These are phyloP conservation scores for Lolium perenne DNA, from an alignment of 176 grass and related monocot species.

Conservation along the genomic window DNA sequence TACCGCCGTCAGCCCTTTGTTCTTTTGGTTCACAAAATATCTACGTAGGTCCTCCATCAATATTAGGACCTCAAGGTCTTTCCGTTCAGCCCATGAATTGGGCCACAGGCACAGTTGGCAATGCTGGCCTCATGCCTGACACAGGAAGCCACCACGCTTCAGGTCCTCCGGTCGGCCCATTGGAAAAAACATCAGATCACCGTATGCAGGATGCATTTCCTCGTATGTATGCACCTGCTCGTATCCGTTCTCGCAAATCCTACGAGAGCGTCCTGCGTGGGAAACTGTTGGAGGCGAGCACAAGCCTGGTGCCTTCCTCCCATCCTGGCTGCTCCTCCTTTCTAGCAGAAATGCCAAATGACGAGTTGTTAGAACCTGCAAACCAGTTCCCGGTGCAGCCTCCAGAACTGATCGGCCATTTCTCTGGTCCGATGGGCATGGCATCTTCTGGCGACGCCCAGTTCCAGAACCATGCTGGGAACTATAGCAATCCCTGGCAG, in stretches of 20 bases:
- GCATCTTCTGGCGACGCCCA: not conserved
- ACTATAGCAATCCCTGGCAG: constrained; percentile 1
- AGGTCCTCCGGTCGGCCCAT: not conserved
- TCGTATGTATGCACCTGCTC: too few species aligned
- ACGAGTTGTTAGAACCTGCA: not conserved
- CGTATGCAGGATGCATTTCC: not conserved
- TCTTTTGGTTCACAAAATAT: not conserved
- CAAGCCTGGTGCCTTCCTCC: not conserved
- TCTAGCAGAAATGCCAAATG: not conserved
- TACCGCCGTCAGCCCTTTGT: not conserved
- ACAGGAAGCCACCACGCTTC: not conserved
- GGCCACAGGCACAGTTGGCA: not conserved
- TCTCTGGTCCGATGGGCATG: not conserved
- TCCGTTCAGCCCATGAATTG: not conserved
- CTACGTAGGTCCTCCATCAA: constrained; percentile 12
- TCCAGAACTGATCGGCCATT: not conserved
- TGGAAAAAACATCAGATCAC: not conserved
- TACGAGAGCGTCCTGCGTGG: constrained; percentile 30
- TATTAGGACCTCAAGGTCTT: constrained; percentile 21
- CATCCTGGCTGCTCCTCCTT: not conserved
- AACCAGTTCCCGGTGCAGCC: constrained; percentile 11
- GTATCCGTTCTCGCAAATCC: not conserved
- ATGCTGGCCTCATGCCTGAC: not conserved
- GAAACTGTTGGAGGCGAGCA: not conserved
- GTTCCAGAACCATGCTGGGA: constrained; percentile 7